A percentile compares a stretch with the other conserved stretches of the same genome.
phyloP scores from a whole-genome alignment of 2,329 filamentous ascomycete genomes.

The Fusarium tuaranense region DNA sequence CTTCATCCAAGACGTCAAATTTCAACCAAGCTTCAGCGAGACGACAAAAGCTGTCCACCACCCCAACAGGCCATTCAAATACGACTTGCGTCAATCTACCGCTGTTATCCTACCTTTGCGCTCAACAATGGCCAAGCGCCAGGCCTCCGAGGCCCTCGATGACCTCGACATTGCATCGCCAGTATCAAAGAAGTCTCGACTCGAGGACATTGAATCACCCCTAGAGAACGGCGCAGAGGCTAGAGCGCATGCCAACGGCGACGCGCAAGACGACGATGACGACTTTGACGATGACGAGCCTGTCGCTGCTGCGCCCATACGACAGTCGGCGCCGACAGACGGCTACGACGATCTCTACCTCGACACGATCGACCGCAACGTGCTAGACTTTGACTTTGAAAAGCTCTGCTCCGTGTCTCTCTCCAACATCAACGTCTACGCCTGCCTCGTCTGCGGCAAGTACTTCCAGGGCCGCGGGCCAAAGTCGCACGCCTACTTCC shows the following conservation, averaged over 20 bases:
- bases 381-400: constrained; percentile 98
- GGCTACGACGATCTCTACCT: constrained; percentile 97
- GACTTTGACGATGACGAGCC: constrained; percentile 57
- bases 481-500: constrained; percentile 97
- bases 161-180: constrained; percentile 69
- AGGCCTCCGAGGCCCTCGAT: constrained; percentile 70
- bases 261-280: constrained; percentile 49
- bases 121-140: constrained; percentile 63
- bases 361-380: constrained; percentile 92
- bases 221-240: constrained; percentile 49
- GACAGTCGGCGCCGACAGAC: constrained; percentile 80
- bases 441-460: constrained; percentile 96
- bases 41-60: not conserved
- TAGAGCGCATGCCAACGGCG: constrained; percentile 46
- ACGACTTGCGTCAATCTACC: not conserved
- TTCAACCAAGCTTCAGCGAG: constrained; percentile 18
- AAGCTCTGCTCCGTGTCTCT: constrained; percentile 97
- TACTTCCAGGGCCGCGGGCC: constrained; percentile 96
- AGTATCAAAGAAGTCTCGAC: constrained; percentile 68
- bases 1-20: constrained; percentile 31
- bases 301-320: constrained; percentile 49
- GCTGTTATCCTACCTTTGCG: not conserved
- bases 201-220: constrained; percentile 59
- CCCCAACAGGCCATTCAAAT: not conserved
- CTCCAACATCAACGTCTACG: constrained; percentile 99